Evolutionary conservation across 1,284 basidiomycete species (phyloP).

Genomic region (Crucibulum parvulum): DNA sequence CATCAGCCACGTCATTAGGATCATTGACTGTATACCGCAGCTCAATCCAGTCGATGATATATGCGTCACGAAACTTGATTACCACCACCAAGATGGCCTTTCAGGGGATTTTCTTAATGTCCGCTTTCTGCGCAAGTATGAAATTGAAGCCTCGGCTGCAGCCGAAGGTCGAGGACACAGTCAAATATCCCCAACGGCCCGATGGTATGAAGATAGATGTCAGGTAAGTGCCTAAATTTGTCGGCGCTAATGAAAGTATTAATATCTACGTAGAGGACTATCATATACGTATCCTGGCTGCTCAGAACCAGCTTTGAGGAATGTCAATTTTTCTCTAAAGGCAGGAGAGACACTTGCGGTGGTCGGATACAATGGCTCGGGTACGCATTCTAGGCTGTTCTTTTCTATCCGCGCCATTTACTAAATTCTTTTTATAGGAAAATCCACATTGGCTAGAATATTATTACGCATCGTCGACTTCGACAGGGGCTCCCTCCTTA

Average conservation of each 20-base stretch:
- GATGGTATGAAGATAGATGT: constrained; percentile 75
- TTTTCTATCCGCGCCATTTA: constrained; percentile 8
- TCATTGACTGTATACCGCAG: constrained; percentile 79
- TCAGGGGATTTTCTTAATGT: constrained; percentile 83
- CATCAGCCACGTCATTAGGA: constrained; percentile 76
- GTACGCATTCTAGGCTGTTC: constrained; percentile 41
- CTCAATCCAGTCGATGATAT: constrained; percentile 75
- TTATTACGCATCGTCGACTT: constrained; percentile 80
- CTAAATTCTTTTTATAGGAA: constrained; percentile 52
- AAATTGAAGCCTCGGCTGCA: constrained; percentile 71
- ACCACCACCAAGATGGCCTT: constrained; percentile 73
- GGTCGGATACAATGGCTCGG: constrained; percentile 84
- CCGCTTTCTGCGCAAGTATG: constrained; percentile 79
- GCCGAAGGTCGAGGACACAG: constrained; percentile 56
- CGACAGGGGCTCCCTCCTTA: constrained; percentile 64
- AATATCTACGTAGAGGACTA: constrained; percentile 55
- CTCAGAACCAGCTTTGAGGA: constrained; percentile 64
- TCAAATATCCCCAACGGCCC: constrained; percentile 51
- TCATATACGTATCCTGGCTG: constrained; percentile 81
- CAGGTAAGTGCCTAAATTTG: constrained; percentile 50
- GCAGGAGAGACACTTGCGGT: constrained; percentile 83
- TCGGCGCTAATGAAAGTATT: constrained; percentile 13
- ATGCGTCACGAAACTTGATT: constrained; percentile 64
- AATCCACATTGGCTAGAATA: constrained; percentile 83
- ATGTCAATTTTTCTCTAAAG: constrained; percentile 72